Percentiles rank a stretch among this genome's conserved stretches.
phyloP scores from a whole-genome alignment of 2,329 filamentous ascomycete species.

The Seiridium cupressi region DNA sequence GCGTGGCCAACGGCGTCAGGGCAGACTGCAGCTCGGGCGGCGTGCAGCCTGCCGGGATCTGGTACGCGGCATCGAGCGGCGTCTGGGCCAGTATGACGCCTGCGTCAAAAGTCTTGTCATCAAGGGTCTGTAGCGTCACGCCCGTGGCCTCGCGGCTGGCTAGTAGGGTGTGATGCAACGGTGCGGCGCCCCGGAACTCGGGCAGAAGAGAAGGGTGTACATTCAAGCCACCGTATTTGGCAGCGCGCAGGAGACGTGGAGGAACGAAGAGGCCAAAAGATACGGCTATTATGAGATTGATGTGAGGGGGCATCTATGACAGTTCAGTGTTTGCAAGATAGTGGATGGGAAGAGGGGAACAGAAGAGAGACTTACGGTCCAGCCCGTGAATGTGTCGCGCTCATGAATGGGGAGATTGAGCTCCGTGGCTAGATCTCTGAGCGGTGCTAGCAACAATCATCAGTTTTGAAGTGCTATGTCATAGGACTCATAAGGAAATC shows the following conservation, averaged over 20 bases:
- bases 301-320: constrained; percentile 52
- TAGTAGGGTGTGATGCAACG: constrained; percentile 81
- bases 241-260: constrained; percentile 63
- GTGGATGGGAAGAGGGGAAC: constrained; percentile 1
- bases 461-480: neutral
- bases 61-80: constrained; percentile 56
- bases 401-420: constrained; percentile 69
- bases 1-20: constrained; percentile 64
- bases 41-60: constrained; percentile 42
- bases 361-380: constrained; percentile 56
- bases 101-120: constrained; percentile 73
- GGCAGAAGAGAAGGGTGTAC: constrained; percentile 90
- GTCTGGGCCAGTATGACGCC: constrained; percentile 75
- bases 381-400: constrained; percentile 78
- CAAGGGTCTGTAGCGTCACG: constrained; percentile 83
- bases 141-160: constrained; percentile 61
- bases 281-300: constrained; percentile 84
- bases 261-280: constrained; percentile 94
- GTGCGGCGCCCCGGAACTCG: constrained; percentile 81
- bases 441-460: constrained; percentile 58
- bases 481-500: neutral
- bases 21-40: constrained; percentile 47
- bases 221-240: constrained; percentile 85
- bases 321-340: constrained; percentile 7
- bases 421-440: constrained; percentile 62